Evolutionary conservation across 805 yeast genomes (phyloP).

Genomic region (Monosporozyma servazzii): DNA sequence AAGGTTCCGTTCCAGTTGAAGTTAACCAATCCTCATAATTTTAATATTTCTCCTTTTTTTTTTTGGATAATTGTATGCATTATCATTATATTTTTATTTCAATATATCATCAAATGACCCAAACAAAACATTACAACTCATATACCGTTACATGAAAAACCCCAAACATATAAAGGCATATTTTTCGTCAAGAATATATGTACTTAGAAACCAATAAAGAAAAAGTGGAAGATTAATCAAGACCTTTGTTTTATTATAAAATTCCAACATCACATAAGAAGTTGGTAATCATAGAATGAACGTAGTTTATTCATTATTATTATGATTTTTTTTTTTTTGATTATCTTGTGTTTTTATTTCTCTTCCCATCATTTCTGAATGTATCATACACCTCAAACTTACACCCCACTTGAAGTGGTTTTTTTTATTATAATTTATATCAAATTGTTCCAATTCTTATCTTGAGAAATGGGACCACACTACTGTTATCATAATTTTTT

Average conservation of each 20-base stretch:
- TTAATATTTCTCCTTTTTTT: not conserved
- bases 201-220: not conserved
- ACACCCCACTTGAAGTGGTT: not conserved
- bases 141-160: not conserved
- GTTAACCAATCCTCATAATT: slow-evolving; percentile 1
- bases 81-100: not conserved
- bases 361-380: not conserved
- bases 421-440: not conserved
- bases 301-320: not conserved
- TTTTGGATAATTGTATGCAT: not conserved
- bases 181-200: not conserved
- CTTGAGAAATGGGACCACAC: not conserved
- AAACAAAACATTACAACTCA: not conserved
- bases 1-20: not conserved
- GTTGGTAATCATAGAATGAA: not conserved
- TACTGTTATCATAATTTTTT: not conserved
- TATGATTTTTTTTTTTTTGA: not conserved
- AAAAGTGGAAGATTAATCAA: not conserved
- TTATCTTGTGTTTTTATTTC: not conserved
- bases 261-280: not conserved
- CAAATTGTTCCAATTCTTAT: not conserved
- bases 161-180: not conserved
- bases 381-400: not conserved
- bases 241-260: not conserved
- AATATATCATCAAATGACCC: not conserved